Base-by-base conservation (phyloP, 148 eudicot genomes). In the Silene uniflora region DNA sequence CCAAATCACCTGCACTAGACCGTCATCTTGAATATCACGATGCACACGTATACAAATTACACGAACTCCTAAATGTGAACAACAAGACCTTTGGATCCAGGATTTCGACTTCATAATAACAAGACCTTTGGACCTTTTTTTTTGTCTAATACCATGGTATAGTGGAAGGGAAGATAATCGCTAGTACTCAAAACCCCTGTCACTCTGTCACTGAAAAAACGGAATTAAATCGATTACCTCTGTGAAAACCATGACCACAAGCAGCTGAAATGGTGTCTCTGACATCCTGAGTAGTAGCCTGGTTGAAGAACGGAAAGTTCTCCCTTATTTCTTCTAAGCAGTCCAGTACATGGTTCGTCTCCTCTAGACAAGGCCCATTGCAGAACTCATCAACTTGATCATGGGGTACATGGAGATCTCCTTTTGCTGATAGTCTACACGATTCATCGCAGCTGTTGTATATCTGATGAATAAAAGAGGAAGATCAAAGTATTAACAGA, bases 391-490 rank as follows among this genome's bases (percentile, higher is more conserved):
- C 82, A 6, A 84, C 78, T 24, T 83, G 62, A 54, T 84, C 91
- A 3, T 68, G 79, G 49, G 91, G 87, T 65, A 91, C 86, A 19
- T 87, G 67, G 39, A 91, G 79, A n/a, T 86, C 83, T 44, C 93
- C 96, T 10, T 65, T 70, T 58, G 67, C 67, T 7, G 81, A 68
- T 67, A 91, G 85, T 74, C 96, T 89, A 72, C 83, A 85, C 0
- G 79, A 76, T 64, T 85, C 88, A 1, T 85, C 84, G 66, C 96
- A 91, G 42, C 83, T 76, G 81, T 77, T 81, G 86, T 89, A 91
- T 18, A 89, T 80, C 93, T 91, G 85, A 56, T 19, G 21, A 35
- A 42, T 52, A 18, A 0, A 65, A 32, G 71, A 6, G 0, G 24
- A 17, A 71, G 17, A 49, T n/a, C 75, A 18, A 21, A 14, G n/a